A percentile compares a stretch with the other conserved stretches of the same genome.
phyloP scores from a whole-genome alignment of 1,284 basidiomycete species.

The Xerocomus amazonicus region DNA sequence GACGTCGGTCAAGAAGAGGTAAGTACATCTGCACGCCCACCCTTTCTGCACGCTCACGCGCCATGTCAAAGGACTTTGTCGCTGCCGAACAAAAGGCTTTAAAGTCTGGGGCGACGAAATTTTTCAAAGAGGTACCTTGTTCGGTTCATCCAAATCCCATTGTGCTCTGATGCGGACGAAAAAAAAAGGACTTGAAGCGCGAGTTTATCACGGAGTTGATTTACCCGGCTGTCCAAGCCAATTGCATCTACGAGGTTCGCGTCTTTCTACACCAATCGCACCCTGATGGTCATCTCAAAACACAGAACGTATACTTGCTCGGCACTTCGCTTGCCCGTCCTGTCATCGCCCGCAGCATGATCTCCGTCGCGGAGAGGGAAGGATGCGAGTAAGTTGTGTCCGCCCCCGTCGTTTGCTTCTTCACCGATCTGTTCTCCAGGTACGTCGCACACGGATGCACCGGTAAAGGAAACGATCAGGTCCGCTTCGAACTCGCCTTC shows the following conservation, averaged over 20 bases:
- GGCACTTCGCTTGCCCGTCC: constrained; percentile 97
- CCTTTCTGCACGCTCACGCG: not conserved
- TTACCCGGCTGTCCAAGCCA: constrained; percentile 97
- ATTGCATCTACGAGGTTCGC: constrained; percentile 94
- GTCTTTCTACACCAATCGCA: not conserved
- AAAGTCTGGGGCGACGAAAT: constrained; percentile 91
- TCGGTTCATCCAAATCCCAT: not conserved
- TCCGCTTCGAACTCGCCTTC: constrained; percentile 98
- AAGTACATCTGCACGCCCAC: constrained; percentile 12
- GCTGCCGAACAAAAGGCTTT: constrained; percentile 92
- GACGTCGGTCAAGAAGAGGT: constrained; percentile 98
- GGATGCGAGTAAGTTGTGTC: constrained; percentile 77
- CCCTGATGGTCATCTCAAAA: constrained; percentile 8
- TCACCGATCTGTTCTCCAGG: constrained; percentile 38
- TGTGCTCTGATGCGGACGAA: not conserved
- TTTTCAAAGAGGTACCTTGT: constrained; percentile 75
- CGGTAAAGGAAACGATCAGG: constrained; percentile 99
- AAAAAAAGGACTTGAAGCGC: constrained; percentile 78
- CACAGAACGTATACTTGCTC: constrained; percentile 91
- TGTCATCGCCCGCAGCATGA: constrained; percentile 99
- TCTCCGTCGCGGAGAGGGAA: constrained; percentile 85
- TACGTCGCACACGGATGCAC: constrained; percentile 99
- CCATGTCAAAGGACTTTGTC: constrained; percentile 74
- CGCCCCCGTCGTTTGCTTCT: not conserved
- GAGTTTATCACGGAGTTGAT: constrained; percentile 98